Evolutionary conservation across 306 rosid species (phyloP), one percentile per base, ranked within the genome.

Genomic region (Prunus dulcis): DNA sequence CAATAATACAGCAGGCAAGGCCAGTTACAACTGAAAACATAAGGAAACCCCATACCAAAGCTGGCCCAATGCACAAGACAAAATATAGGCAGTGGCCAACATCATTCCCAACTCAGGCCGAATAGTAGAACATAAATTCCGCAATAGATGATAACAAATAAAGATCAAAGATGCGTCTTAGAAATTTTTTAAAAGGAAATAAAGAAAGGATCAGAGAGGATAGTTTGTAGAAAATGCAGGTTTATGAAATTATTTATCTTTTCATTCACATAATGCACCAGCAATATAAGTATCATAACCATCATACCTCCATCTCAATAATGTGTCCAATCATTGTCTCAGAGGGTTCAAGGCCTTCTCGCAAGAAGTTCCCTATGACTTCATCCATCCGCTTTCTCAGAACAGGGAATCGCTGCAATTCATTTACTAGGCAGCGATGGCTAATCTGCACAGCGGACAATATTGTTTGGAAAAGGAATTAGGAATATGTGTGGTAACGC

Each of bases 311-410:
- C 97, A 92, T 93, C 81, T 96, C 97, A 71, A 96, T 88, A 74
- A 92, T 83, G 89, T 96, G 99, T 9, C 89, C 93, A 74, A 96
- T 96, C 97, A 96, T 92, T 74, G 87, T 91, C 79, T 92, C 93
- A 0, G 97, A 91, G 63, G 99, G 99, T 79, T 87, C 92, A 70
- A 96, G 97, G 78, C 99, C 98, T 63, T 92, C 99, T 50, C 97
- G 91, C 76, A 96, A 73, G 84, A 96, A 92, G 80, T 88, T 89
- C 71, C 96, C 96, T 5, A 88, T 87, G 67, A 96, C 99, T 86
- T 96, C 99, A 83, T 96, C 99, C 97, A 96, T 89, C 62, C 97
- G 92, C 88, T 82, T 96, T 46, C 97, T 85, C 88, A 96, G 79
- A 73, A 91, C 79, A 71, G 99, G 99, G 81, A 96, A 96, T 25